These are phyloP conservation scores for Termitomyces sp. DNA, from an alignment of 768 basidiomycete genomes.

Conservation along the genomic window DNA sequence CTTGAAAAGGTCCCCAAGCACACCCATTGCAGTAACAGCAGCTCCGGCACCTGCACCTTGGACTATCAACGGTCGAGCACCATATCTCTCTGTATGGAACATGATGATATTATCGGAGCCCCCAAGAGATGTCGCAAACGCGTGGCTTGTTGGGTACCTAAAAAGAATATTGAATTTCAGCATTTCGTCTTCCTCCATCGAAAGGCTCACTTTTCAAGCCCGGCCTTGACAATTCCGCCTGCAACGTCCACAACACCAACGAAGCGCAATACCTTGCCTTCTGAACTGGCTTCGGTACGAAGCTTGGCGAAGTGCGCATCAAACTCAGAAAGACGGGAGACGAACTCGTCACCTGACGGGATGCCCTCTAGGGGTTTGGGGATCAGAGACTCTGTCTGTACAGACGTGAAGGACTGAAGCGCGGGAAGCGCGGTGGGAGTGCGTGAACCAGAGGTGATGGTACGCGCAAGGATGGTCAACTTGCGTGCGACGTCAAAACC, in stretches of 20 bases:
- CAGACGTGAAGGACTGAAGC: slow-evolving; percentile 78
- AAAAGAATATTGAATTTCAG: not conserved
- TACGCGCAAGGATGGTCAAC: slow-evolving; percentile 89
- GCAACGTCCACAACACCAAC: slow-evolving; percentile 90
- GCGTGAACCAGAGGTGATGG: slow-evolving; percentile 39
- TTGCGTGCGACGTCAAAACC: slow-evolving; percentile 97
- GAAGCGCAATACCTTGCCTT: slow-evolving; percentile 85
- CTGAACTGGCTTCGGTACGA: slow-evolving; percentile 69
- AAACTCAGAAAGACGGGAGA: slow-evolving; percentile 72
- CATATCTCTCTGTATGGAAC: slow-evolving; percentile 93
- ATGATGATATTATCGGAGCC: slow-evolving; percentile 98
- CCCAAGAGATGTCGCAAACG: slow-evolving; percentile 92
- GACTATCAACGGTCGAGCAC: slow-evolving; percentile 81
- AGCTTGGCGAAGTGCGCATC: slow-evolving; percentile 75
- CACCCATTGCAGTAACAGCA: slow-evolving; percentile 97
- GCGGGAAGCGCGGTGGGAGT: slow-evolving; percentile 32
- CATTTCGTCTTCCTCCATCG: not conserved
- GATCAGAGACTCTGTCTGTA: slow-evolving; percentile 81
- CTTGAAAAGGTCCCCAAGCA: slow-evolving; percentile 81
- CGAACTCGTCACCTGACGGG: slow-evolving; percentile 75
- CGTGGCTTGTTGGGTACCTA: slow-evolving; percentile 85
- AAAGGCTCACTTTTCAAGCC: slow-evolving; percentile 73
- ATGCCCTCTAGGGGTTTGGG: slow-evolving; percentile 66
- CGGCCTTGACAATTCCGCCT: slow-evolving; percentile 70
- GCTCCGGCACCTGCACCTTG: slow-evolving; percentile 98